Percentiles rank a stretch among this genome's conserved stretches.
These are phyloP conservation scores for Parietichytrium sp. DNA, from an alignment of 108 stramenopile genomes.

Conservation along the genomic window DNA sequence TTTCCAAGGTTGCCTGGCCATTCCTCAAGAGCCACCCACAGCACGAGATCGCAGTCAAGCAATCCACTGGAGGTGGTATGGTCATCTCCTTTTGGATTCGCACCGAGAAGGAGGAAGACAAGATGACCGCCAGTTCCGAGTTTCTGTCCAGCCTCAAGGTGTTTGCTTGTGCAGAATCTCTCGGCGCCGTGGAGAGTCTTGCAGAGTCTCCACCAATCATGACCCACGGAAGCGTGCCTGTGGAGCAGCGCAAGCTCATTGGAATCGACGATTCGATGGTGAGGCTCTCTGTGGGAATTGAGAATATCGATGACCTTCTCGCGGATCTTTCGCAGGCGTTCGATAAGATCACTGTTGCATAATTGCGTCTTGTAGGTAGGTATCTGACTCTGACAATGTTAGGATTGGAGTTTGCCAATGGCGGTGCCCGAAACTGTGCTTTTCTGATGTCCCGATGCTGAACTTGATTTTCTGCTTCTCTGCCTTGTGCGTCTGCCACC, in stretches of 20 bases:
- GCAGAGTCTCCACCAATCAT: constrained; percentile 87
- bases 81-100: constrained; percentile 83
- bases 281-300: constrained; percentile 81
- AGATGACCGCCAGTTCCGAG: constrained; percentile 45
- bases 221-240: constrained; percentile 78
- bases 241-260: constrained; percentile 69
- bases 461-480: too few species aligned
- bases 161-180: constrained; percentile 77
- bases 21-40: constrained; percentile 79
- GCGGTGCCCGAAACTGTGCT: too few species aligned
- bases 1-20: constrained; percentile 79
- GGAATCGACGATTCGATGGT: constrained; percentile 81
- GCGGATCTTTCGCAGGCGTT: constrained; percentile 75
- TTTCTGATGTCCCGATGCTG: too few species aligned
- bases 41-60: constrained; percentile 72
- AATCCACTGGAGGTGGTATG: constrained; percentile 70
- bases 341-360: too few species aligned
- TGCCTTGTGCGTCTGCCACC: too few species aligned
- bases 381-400: too few species aligned
- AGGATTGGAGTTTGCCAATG: too few species aligned
- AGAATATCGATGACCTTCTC: constrained; percentile 73
- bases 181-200: constrained; percentile 93
- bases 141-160: constrained; percentile 72
- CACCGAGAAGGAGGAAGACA: constrained; percentile 70
- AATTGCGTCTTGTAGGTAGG: too few species aligned